Evolutionary conservation across 176 grass and related monocot species (phyloP).

Genomic region (Aegilops umbellulata): DNA sequence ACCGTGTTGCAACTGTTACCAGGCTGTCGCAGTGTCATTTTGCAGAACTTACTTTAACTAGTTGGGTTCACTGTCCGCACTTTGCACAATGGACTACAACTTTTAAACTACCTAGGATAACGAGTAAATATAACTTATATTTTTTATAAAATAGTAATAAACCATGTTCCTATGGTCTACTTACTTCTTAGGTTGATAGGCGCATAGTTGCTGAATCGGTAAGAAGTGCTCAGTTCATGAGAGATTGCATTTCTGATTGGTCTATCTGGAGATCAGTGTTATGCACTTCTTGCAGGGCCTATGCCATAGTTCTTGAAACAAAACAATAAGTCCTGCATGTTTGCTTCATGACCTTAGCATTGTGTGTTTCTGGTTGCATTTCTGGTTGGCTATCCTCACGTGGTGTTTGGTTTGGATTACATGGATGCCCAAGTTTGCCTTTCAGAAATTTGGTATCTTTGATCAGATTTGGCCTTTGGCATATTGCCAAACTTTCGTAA

Average conservation of each 20-base stretch:
- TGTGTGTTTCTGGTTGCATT: background rate
- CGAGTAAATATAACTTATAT: background rate
- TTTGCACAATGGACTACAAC: background rate
- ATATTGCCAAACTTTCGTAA: background rate
- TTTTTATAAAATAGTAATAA: background rate
- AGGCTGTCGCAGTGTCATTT: background rate
- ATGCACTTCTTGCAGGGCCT: background rate
- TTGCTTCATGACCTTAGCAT: background rate
- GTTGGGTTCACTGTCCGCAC: background rate
- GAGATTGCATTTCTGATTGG: too few relatives aligned
- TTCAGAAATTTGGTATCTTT: background rate
- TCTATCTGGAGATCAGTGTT: background rate
- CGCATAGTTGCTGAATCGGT: too few relatives aligned
- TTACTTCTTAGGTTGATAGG: background rate
- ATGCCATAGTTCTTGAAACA: background rate
- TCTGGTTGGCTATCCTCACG: background rate
- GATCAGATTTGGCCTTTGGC: background rate
- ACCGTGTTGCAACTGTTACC: background rate
- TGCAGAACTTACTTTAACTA: background rate
- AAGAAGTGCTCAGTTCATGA: too few relatives aligned
- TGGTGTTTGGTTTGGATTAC: background rate
- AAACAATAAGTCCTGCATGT: background rate
- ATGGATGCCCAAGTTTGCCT: background rate
- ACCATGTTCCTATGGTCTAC: background rate
- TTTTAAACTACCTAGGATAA: background rate